Evolutionary conservation across 192 early-diverging fungal genomes (phyloP), one percentile per base, ranked within the genome.

Genomic region (Phlyctochytrium planicorne): DNA sequence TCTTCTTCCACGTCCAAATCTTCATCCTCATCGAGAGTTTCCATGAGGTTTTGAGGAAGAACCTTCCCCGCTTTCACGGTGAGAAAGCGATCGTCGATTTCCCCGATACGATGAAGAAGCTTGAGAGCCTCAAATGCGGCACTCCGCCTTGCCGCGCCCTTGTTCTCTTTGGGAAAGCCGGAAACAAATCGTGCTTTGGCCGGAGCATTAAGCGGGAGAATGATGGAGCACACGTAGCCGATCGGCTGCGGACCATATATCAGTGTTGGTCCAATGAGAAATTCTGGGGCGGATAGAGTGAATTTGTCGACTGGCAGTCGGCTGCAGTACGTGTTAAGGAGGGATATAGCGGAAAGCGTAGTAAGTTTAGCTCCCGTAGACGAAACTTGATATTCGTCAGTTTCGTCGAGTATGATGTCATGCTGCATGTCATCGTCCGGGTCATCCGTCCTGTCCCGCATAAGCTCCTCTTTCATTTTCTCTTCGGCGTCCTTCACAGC

Each of bases 321-420:
- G 32, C 75, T 78, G 62, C 94, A 94, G 63, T 92, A 97, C 31
- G 82, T 79, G 75, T 91, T 53, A 0, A 97, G 35, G 0, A 89
- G 70, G 0, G 75, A 36, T 1, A 93, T 69, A 4, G 94, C 82
- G 0, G 88, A 89, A 37, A 88, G 72, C 29, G 89, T 74, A 0
- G 92, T 91, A 3, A 91, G 80, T 0, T 78, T 76, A 0, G 95
- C 95, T 6, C 88, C 83, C 0, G 92, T 93, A 0, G 77, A 25
- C 2, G 75, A 61, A 0, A 94, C 80, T 3, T 75, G 75, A 1
- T 25, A 0, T 72, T 1, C 31, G 29, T 30, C 34, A n/a, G 55
- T 30, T 71, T 80, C 67, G 64, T 37, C 4, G 67, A 61, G 30
- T 53, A 82, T 79, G 16, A 60, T 70, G 52, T 79, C 69, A 34